A percentile compares a stretch with the other conserved stretches of the same genome.
Conservation (phyloP, 768 basidiomycete species). For the Suillus weaverae region DNA sequence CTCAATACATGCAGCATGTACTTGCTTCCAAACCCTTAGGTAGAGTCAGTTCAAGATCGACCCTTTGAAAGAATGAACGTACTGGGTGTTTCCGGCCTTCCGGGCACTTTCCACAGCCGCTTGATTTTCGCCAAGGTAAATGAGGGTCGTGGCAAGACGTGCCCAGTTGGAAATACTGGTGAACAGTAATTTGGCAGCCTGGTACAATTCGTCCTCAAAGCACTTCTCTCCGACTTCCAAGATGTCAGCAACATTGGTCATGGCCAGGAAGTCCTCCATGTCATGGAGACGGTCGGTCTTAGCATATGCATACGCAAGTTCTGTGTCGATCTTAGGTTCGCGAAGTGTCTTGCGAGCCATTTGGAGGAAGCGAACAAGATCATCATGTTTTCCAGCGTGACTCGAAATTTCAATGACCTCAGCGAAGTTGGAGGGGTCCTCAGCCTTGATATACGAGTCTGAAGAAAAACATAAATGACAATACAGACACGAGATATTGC, state of each 20-base stretch:
- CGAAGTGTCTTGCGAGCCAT: conserved; percentile 98
- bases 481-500: neutral
- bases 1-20: conserved; percentile 97
- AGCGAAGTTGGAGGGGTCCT: conserved; percentile 89
- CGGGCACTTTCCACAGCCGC: conserved; percentile 98
- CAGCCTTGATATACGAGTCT: conserved; percentile 98
- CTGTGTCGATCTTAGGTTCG: conserved; percentile 97
- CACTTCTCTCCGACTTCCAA: conserved; percentile 98
- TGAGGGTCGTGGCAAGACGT: conserved; percentile 93
- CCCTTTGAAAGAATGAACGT: conserved; percentile 28
- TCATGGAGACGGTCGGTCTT: conserved; percentile 97
- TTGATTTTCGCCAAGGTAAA: conserved; percentile 98
- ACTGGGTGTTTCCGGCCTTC: conserved; percentile 99
- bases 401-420: conserved; percentile 97
- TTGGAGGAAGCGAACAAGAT: conserved; percentile 95
- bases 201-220: conserved; percentile 97
- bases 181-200: conserved; percentile 95
- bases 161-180: conserved; percentile 99
- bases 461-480: conserved; percentile 8
- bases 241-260: conserved; percentile 98
- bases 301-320: conserved; percentile 96
- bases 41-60: conserved; percentile 12
- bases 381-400: conserved; percentile 89
- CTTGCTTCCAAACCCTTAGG: conserved; percentile 97
- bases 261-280: conserved; percentile 98